Percentiles rank a stretch among this genome's conserved stretches.
phyloP scores from a whole-genome alignment of 148 eudicot genomes.

The Fagopyrum esculentum region DNA sequence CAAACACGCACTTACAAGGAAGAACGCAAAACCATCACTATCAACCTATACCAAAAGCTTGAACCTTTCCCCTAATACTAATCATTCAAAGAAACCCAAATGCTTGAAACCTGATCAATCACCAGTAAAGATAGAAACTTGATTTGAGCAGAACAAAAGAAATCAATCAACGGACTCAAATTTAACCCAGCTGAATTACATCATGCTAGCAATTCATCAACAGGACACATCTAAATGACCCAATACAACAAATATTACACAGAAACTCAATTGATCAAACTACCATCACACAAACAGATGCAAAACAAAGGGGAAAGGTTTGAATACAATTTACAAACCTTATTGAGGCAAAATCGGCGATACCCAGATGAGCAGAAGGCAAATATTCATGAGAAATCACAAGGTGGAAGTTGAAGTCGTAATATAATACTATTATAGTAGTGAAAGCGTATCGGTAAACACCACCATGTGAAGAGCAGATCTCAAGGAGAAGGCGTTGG shows the following conservation, averaged over 20 bases:
- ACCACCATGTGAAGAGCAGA: neutral
- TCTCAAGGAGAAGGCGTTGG: conserved; percentile 2
- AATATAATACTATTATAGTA: neutral
- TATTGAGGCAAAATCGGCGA: conserved; percentile 1
- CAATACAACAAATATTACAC: too few relatives aligned
- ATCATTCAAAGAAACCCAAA: neutral
- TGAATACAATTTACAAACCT: neutral
- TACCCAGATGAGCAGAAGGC: conserved; percentile 3
- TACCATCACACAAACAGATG: neutral
- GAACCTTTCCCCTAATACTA: neutral
- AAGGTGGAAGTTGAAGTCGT: neutral
- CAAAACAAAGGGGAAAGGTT: neutral
- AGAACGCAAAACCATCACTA: neutral
- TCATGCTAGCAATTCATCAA: neutral
- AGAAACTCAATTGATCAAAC: neutral
- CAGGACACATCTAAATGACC: too few relatives aligned
- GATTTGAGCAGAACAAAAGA: neutral
- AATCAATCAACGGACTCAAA: neutral
- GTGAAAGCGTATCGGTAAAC: neutral
- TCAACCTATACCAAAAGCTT: neutral
- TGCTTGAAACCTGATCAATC: neutral
- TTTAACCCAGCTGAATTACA: neutral
- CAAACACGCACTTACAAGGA: neutral
- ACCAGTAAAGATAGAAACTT: neutral
- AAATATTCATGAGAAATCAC: neutral